Conservation (phyloP, 1,284 basidiomycete genomes). For the Apiotrichum mycotoxinovorans region DNA sequence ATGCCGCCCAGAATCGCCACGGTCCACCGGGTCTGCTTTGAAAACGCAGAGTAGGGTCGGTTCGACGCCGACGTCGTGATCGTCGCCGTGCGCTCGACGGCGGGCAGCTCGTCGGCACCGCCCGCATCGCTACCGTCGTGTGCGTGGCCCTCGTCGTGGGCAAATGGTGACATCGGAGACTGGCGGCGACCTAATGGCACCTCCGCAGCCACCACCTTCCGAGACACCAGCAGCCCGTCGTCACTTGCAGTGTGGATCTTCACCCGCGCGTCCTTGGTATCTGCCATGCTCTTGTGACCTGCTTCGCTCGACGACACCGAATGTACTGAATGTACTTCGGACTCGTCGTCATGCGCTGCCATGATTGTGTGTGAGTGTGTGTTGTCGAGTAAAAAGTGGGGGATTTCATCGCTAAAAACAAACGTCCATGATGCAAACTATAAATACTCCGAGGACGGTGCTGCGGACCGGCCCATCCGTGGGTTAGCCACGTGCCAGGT, state of each 20-base stretch:
- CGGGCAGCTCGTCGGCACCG: neutral
- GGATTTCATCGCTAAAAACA: too few relatives aligned
- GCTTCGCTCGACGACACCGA: neutral
- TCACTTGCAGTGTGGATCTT: too few relatives aligned
- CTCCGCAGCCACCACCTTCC: too few relatives aligned
- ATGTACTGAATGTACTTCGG: neutral
- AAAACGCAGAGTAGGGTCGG: constrained; percentile 39
- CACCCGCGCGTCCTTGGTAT: neutral
- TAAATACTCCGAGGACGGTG: neutral
- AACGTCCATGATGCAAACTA: too few relatives aligned
- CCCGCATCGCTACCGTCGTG: neutral
- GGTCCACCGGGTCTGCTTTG: constrained; percentile 29
- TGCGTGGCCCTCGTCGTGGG: neutral
- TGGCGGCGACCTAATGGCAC: neutral
- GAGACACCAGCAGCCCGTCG: too few relatives aligned
- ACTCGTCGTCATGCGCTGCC: neutral
- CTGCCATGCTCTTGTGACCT: neutral
- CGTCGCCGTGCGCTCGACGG: constrained; percentile 11
- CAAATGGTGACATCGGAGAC: neutral
- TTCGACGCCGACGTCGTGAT: constrained; percentile 12
- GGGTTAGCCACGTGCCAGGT: too few relatives aligned
- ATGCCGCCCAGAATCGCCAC: constrained; percentile 32
- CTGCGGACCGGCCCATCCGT: neutral
- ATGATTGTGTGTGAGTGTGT: neutral
- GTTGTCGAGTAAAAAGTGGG: too few relatives aligned